These are phyloP conservation scores for Salisapilia sapeloensis DNA, from an alignment of 352 stramenopile genomes.

Conservation along the genomic window DNA sequence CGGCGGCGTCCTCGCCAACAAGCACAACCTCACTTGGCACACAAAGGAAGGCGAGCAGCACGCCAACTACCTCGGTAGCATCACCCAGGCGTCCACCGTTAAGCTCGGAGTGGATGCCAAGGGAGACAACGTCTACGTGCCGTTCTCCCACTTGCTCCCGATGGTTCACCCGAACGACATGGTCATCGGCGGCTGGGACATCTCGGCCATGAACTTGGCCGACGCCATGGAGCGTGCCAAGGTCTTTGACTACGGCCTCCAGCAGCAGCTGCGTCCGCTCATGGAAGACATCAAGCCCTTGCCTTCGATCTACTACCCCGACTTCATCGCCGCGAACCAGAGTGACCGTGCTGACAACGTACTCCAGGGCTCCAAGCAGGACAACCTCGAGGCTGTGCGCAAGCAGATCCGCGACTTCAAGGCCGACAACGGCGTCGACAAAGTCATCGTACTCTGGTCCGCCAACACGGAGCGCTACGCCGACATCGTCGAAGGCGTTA, in stretches of 20 bases:
- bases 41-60: constrained; percentile 93
- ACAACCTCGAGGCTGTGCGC: constrained; percentile 89
- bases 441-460: constrained; percentile 99
- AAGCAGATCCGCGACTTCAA: constrained; percentile 97
- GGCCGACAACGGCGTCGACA: constrained; percentile 86
- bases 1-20: constrained; percentile 94
- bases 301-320: constrained; percentile 96
- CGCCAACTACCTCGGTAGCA: constrained; percentile 96
- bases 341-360: constrained; percentile 96
- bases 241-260: constrained; percentile 95
- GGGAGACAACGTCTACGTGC: constrained; percentile 93
- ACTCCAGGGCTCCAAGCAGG: constrained; percentile 91
- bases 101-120: constrained; percentile 86
- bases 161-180: constrained; percentile 97
- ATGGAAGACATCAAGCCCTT: constrained; percentile 95
- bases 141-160: constrained; percentile 94
- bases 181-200: constrained; percentile 98
- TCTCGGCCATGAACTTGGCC: constrained; percentile 91
- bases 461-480: constrained; percentile 99
- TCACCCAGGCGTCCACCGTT: constrained; percentile 95
- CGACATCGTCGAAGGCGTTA: constrained; percentile 94
- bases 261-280: constrained; percentile 92
- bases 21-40: constrained; percentile 91
- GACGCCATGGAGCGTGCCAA: constrained; percentile 93
- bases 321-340: constrained; percentile 99